Evolutionary conservation across 2,329 filamentous ascomycete genomes (phyloP).

Genomic region (Colletotrichum phormii): DNA sequence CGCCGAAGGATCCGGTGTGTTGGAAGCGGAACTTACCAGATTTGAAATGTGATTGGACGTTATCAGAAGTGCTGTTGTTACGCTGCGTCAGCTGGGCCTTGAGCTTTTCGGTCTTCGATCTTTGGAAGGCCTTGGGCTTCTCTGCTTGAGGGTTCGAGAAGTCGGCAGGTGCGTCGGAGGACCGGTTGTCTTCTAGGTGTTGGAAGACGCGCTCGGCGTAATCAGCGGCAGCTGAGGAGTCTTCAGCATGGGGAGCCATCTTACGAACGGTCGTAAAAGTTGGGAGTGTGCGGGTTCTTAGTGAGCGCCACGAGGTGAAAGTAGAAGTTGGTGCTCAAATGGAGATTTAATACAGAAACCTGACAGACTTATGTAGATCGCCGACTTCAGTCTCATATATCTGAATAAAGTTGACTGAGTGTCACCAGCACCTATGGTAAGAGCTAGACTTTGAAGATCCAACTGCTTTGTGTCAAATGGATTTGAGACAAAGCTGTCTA

Average conservation of each 20-base stretch:
- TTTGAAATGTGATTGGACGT: not conserved
- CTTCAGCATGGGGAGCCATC: not conserved
- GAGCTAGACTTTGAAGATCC: not conserved
- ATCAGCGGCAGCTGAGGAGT: not conserved
- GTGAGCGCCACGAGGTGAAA: not conserved
- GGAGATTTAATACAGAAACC: not conserved
- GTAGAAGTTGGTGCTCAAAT: not conserved
- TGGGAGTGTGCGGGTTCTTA: not conserved
- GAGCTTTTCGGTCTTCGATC: not conserved
- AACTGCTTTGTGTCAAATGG: not conserved
- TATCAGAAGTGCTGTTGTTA: not conserved
- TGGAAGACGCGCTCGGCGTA: slow-evolving; percentile 3
- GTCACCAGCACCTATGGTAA: not conserved
- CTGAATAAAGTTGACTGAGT: not conserved
- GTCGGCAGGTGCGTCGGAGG: not conserved
- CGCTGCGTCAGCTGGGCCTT: not conserved
- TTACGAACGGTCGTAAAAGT: not conserved
- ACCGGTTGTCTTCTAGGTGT: slow-evolving; percentile 2
- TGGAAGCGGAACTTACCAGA: not conserved
- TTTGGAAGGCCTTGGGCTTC: not conserved
- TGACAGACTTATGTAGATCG: not conserved
- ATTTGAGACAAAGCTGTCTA: not conserved
- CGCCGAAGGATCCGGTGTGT: not conserved
- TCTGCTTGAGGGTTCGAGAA: not conserved
- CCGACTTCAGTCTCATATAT: not conserved